phyloP scores from a whole-genome alignment of 108 stramenopile species.

The Phaeodactylum tricornutum region DNA sequence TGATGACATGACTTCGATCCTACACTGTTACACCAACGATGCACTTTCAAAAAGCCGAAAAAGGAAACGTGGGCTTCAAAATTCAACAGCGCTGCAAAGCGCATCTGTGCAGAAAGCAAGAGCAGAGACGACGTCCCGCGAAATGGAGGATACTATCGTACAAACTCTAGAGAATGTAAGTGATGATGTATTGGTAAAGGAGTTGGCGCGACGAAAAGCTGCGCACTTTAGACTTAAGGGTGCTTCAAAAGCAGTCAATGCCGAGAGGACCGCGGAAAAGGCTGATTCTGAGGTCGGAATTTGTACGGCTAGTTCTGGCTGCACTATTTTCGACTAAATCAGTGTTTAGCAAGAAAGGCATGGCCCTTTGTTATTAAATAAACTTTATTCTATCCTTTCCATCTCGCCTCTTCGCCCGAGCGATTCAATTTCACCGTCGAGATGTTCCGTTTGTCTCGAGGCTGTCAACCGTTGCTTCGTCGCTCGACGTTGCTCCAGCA shows the following conservation, averaged over 20 bases:
- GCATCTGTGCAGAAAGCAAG: conserved; percentile 1
- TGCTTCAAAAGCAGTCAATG: too few species aligned
- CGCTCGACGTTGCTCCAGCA: conserved; percentile 50
- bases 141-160: neutral
- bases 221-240: conserved; percentile 45
- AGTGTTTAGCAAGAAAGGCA: too few species aligned
- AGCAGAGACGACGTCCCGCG: too few species aligned
- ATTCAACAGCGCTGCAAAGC: neutral
- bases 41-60: conserved; percentile 72
- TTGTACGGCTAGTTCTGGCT: too few species aligned
- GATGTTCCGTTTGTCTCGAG: conserved; percentile 15
- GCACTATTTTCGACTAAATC: too few species aligned
- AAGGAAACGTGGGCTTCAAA: conserved; percentile 2
- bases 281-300: too few species aligned
- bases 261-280: too few species aligned
- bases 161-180: conserved; percentile 4
- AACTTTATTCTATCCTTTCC: conserved; percentile 27
- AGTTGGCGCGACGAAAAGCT: conserved; percentile 65
- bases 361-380: too few species aligned
- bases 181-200: conserved; percentile 65
- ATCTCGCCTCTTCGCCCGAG: conserved; percentile 21
- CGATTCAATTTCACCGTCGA: conserved; percentile 15
- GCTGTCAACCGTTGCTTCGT: conserved; percentile 54
- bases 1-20: conserved; percentile 66
- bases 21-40: conserved; percentile 76